Evolutionary conservation across 139 green algal species (phyloP), one percentile per base, ranked within the genome.

Genomic region (Coccomyxa sp.): DNA sequence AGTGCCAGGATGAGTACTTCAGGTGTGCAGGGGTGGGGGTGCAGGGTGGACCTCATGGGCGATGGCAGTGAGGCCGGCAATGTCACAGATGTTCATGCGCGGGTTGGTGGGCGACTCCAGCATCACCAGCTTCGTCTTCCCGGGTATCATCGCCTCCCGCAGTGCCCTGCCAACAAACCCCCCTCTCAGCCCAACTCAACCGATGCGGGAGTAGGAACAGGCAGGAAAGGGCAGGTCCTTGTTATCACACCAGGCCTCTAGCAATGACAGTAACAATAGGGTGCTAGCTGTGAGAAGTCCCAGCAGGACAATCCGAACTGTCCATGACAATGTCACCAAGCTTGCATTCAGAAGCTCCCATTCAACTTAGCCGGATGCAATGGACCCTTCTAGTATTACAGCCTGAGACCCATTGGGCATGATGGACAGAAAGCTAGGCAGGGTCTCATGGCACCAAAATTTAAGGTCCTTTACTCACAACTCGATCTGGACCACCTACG

Each of bases 91-190:
- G 87, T 97, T 92, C 93, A 99, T 95, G 81, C 96, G 94, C 27
- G 97, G 97, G 88, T 99, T 99, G 76, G 97, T 99, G n/a, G 97
- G 97, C 0, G 91, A 95, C 90, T 99, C 97, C 74, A 99, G 87
- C 85, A 99, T 95, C 9, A 99, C 92, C 75, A 99, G 91, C 84
- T 92, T 93, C 59, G 95, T 98, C 82, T 91, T 88, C 30, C 93
- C 94, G 18, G 92, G 91, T 18, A 88, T 80, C 57, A 97, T 90
- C 66, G 90, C 93, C 1, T 74, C 82, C 16, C 76, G 31, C 27
- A 95, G 88, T 71, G 92, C 91, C 67, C 91, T 95, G 90, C 84
- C 23, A 58, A 57, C 1, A 18, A 38, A 18, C 15, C 74, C 25
- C 7, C 14, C 38, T 25, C n/a, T 79, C 74, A 81, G 76, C 18